phyloP scores from a whole-genome alignment of 345 rosid genomes.

The Eucalyptus viminalis region DNA sequence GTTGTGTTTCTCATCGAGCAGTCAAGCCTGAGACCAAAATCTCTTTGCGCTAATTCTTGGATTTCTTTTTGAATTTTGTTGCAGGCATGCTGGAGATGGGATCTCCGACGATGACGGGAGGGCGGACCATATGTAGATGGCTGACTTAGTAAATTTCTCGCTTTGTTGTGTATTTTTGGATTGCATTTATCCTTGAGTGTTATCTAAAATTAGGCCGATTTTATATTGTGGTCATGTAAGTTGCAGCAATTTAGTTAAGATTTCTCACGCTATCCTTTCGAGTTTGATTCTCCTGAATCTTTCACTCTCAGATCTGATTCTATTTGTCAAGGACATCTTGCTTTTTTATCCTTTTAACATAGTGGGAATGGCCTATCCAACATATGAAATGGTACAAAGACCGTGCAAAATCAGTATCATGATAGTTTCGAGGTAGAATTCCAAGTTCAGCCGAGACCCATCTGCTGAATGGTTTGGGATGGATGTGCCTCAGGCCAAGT shows the following conservation, averaged over 20 bases:
- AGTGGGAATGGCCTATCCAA: not conserved
- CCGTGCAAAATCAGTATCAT: not conserved
- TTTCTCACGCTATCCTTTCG: not conserved
- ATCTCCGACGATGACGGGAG: slow-evolving; percentile 45
- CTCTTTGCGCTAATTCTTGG: not conserved
- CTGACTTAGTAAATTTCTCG: not conserved
- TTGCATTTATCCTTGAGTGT: not conserved
- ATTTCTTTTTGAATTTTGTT: not conserved
- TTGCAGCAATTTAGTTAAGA: not conserved
- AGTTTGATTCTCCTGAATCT: not conserved
- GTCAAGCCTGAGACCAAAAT: not conserved
- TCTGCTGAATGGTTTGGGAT: not conserved
- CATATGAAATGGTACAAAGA: not conserved
- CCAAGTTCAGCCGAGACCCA: not conserved
- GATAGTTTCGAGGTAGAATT: not conserved
- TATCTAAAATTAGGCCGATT: not conserved
- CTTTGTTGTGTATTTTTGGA: not conserved
- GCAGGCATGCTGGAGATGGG: slow-evolving; percentile 83
- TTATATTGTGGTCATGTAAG: not conserved
- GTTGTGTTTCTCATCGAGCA: not conserved
- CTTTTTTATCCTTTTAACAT: not conserved
- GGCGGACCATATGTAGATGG: slow-evolving; percentile 30
- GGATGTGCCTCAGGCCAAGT: not conserved
- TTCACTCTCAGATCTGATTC: not conserved
- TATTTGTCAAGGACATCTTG: not conserved